Conservation (phyloP, 2,329 filamentous ascomycete genomes). For the Cladosporium sp. region DNA sequence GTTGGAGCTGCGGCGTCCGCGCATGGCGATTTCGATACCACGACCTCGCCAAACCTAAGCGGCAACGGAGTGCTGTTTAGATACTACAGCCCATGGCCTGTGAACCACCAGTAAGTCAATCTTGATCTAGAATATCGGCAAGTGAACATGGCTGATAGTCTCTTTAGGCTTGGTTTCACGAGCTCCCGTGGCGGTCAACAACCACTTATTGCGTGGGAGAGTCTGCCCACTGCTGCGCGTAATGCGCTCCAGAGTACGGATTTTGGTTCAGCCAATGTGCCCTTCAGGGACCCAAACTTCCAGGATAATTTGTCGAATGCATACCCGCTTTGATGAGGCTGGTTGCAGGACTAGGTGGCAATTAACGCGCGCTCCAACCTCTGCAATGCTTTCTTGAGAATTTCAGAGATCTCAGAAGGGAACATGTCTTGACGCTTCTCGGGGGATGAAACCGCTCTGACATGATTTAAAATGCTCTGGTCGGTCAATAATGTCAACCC, state of each 20-base stretch:
- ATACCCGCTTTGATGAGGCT: slow-evolving; percentile 11
- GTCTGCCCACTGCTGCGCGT: slow-evolving; percentile 40
- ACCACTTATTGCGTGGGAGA: slow-evolving; percentile 45
- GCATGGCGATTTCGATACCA: slow-evolving; percentile 47
- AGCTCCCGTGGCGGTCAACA: slow-evolving; percentile 57
- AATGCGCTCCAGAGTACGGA: slow-evolving; percentile 42
- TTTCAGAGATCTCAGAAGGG: no score
- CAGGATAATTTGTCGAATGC: slow-evolving; percentile 38
- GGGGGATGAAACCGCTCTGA: no score
- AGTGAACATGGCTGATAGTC: slow-evolving; percentile 36
- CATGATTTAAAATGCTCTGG: no score
- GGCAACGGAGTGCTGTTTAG: slow-evolving; percentile 44
- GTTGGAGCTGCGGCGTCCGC: slow-evolving; percentile 49
- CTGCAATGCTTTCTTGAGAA: no score
- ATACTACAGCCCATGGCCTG: slow-evolving; percentile 46
- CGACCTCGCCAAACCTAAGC: slow-evolving; percentile 37
- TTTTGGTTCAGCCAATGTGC: slow-evolving; percentile 44
- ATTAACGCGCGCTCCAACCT: no score
- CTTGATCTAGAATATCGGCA: slow-evolving; percentile 32
- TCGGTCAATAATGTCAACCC: no score
- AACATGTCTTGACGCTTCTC: no score
- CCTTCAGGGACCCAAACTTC: slow-evolving; percentile 46
- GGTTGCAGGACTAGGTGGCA: no score
- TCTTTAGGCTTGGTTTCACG: slow-evolving; percentile 60
- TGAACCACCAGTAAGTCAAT: slow-evolving; percentile 44